phyloP scores from a whole-genome alignment of 495 filamentous ascomycete genomes.

The Daldinia bambusicola region DNA sequence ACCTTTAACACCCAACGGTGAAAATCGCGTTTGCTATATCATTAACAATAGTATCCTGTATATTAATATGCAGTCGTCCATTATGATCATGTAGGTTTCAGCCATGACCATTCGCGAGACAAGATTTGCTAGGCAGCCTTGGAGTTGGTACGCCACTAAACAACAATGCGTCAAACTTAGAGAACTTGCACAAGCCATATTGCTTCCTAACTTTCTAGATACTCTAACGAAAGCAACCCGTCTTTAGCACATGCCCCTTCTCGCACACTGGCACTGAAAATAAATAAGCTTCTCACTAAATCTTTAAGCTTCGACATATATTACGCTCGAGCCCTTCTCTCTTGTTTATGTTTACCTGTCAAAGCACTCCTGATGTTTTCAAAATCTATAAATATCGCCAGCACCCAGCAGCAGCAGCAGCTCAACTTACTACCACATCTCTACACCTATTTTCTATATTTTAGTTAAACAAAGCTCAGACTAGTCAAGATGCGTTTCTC shows the following conservation, averaged over 20 bases:
- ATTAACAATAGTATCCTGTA: neutral
- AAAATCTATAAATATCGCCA: neutral
- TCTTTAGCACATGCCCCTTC: too few relatives aligned
- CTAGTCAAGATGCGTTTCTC: slow-evolving; percentile 4
- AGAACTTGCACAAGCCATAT: too few relatives aligned
- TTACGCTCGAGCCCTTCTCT: too few relatives aligned
- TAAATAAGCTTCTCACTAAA: too few relatives aligned
- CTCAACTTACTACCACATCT: too few relatives aligned
- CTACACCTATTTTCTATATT: neutral
- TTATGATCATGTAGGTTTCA: neutral
- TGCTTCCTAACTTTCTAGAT: too few relatives aligned
- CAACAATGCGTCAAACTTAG: neutral
- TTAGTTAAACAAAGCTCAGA: neutral
- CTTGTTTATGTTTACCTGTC: neutral
- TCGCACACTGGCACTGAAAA: too few relatives aligned
- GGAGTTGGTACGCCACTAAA: neutral
- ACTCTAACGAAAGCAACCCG: too few relatives aligned
- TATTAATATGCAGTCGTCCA: neutral
- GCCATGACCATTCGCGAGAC: neutral
- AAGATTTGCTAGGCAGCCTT: neutral
- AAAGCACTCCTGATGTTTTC: neutral
- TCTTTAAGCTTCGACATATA: too few relatives aligned
- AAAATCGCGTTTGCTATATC: neutral
- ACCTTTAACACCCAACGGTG: neutral
- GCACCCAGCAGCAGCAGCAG: too few relatives aligned